phyloP scores from a whole-genome alignment of 805 yeast genomes.

The Torulaspora franciscae region DNA sequence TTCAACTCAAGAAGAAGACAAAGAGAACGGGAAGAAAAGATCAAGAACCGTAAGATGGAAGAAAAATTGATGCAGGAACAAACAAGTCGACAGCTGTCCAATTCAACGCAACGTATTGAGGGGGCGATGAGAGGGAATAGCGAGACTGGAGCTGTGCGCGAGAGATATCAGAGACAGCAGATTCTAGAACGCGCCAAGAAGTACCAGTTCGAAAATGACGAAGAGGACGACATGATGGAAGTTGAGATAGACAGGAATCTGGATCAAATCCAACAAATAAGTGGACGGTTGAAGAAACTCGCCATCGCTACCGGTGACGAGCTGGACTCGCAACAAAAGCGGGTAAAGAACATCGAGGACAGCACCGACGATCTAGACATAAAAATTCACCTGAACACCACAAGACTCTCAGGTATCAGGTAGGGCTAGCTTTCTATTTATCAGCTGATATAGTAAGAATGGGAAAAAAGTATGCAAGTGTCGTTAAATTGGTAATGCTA shows the following conservation, averaged over 20 bases:
- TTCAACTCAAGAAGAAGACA: slow-evolving; percentile 76
- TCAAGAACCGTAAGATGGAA: slow-evolving; percentile 55
- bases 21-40: slow-evolving; percentile 65
- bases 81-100: slow-evolving; percentile 53
- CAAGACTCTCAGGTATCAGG: slow-evolving; percentile 53
- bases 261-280: slow-evolving; percentile 66
- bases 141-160: slow-evolving; percentile 33
- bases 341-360: slow-evolving; percentile 72
- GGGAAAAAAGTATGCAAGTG: slow-evolving; percentile 2
- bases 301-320: slow-evolving; percentile 74
- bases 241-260: slow-evolving; percentile 78
- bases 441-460: not conserved
- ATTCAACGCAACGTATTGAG: slow-evolving; percentile 64
- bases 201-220: slow-evolving; percentile 83
- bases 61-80: slow-evolving; percentile 60
- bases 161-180: slow-evolving; percentile 38
- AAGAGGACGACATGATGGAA: slow-evolving; percentile 90
- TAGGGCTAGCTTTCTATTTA: not conserved
- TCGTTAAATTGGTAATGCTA: not conserved
- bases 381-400: slow-evolving; percentile 71
- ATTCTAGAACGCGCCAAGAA: slow-evolving; percentile 50
- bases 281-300: slow-evolving; percentile 64
- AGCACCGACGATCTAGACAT: slow-evolving; percentile 82
- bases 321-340: slow-evolving; percentile 68
- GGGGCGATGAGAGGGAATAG: slow-evolving; percentile 51